Conservation (phyloP, 331 rosid species). For the Dryas integrifolia region DNA sequence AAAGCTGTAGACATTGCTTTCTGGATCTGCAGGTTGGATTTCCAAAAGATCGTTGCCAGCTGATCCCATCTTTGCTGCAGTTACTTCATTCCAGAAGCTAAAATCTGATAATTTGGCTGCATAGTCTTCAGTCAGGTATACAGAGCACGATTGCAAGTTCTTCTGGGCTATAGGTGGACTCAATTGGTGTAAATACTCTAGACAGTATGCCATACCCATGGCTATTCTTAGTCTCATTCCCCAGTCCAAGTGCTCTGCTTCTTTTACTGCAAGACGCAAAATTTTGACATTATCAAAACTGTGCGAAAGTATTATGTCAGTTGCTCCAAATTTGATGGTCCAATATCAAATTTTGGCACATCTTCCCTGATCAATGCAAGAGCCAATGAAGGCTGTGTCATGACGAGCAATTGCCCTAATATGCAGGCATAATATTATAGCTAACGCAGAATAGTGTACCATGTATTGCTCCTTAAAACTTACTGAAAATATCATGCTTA, state of each 20-base stretch:
- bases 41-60: constrained; percentile 35
- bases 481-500: no score
- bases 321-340: neutral
- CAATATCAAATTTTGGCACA: neutral
- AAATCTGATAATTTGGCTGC: constrained; percentile 89
- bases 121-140: constrained; percentile 83
- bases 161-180: constrained; percentile 57
- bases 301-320: neutral
- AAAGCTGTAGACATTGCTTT: constrained; percentile 69
- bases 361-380: neutral
- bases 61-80: constrained; percentile 36
- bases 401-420: no score
- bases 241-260: constrained; percentile 89
- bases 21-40: constrained; percentile 35
- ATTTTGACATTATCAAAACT: constrained; percentile 10
- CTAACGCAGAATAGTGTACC: no score
- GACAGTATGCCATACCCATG: constrained; percentile 87
- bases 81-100: constrained; percentile 58
- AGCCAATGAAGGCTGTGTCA: no score
- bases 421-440: no score
- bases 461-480: no score
- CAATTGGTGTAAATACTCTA: constrained; percentile 76
- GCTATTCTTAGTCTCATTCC: constrained; percentile 72
- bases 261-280: constrained; percentile 63
- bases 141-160: constrained; percentile 65